Conservation (phyloP, 495 filamentous ascomycete genomes). For the Hyaloscypha finlandica region DNA sequence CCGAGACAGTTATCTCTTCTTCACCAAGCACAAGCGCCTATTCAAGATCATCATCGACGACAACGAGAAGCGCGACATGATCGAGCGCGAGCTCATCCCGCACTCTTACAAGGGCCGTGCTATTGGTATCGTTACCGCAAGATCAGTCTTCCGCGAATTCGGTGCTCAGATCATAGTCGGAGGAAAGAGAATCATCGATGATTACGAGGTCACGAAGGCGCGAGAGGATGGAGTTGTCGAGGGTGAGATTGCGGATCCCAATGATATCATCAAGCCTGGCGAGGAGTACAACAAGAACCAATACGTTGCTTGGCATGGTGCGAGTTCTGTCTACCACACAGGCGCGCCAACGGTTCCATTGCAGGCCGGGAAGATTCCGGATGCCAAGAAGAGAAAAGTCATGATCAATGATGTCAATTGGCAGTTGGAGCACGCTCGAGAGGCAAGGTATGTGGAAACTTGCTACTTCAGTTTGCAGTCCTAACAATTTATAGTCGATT, state of each 20-base stretch:
- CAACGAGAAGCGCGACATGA: constrained; percentile 83
- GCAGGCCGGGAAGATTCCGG: constrained; percentile 64
- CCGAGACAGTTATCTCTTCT: constrained; percentile 96
- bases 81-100: constrained; percentile 90
- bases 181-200: constrained; percentile 80
- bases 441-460: constrained; percentile 68
- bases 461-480: constrained; percentile 26
- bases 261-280: constrained; percentile 43
- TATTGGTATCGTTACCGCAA: constrained; percentile 94
- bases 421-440: constrained; percentile 91
- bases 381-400: constrained; percentile 78
- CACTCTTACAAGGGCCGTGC: constrained; percentile 98
- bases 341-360: constrained; percentile 74
- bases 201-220: constrained; percentile 82
- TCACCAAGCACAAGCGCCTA: constrained; percentile 86
- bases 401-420: constrained; percentile 96
- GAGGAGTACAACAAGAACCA: constrained; percentile 50
- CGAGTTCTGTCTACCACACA: constrained; percentile 91
- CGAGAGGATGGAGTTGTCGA: constrained; percentile 80
- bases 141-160: constrained; percentile 96
- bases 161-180: constrained; percentile 92
- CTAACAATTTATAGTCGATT: constrained; percentile 59
- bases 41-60: constrained; percentile 91
- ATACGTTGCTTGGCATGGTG: constrained; percentile 97
- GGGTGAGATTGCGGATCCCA: constrained; percentile 80